Percentiles rank a stretch among this genome's conserved stretches.
Conservation (phyloP, 163 green algal genomes). For the Scenedesmus sp. region DNA sequence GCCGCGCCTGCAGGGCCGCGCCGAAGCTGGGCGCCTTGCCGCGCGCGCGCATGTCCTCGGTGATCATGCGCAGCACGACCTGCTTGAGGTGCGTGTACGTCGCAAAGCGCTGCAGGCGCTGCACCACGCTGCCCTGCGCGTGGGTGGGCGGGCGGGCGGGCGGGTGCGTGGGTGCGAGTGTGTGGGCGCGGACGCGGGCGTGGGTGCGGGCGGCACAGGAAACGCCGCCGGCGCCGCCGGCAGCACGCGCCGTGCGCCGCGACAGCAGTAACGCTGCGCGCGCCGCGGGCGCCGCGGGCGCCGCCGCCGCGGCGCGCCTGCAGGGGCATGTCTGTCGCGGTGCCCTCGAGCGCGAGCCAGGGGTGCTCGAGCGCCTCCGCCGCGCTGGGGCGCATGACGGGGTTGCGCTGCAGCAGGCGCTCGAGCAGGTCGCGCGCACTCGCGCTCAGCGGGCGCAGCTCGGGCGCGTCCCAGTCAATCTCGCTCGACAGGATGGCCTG, state of each 20-base stretch:
- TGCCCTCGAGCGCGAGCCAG: slow-evolving; percentile 56
- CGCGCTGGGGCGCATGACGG: slow-evolving; percentile 64
- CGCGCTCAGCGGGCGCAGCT: slow-evolving; percentile 53
- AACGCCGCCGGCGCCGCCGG: background rate
- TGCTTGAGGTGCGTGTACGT: slow-evolving; percentile 93
- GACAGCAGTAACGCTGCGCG: background rate
- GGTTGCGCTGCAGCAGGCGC: slow-evolving; percentile 81
- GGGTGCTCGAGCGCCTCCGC: slow-evolving; percentile 81
- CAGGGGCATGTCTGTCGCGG: slow-evolving; percentile 34
- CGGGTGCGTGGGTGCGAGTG: too few relatives aligned
- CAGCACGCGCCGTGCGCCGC: too few relatives aligned
- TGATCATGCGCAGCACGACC: slow-evolving; percentile 86
- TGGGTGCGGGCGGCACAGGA: too few relatives aligned
- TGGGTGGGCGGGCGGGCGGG: slow-evolving; percentile 52
- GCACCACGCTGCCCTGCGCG: slow-evolving; percentile 80
- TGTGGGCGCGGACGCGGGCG: too few relatives aligned
- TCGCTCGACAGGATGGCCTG: slow-evolving; percentile 79
- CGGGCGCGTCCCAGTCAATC: slow-evolving; percentile 73
- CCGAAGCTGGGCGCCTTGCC: slow-evolving; percentile 46
- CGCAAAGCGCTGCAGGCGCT: slow-evolving; percentile 92
- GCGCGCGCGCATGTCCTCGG: slow-evolving; percentile 71
- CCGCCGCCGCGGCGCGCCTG: background rate
- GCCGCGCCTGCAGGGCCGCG: slow-evolving; percentile 55
- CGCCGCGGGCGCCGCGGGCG: background rate
- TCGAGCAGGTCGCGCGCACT: slow-evolving; percentile 59